Evolutionary conservation across 805 yeast species (phyloP), one percentile per base, ranked within the genome.

Genomic region (Candida succiphila): DNA sequence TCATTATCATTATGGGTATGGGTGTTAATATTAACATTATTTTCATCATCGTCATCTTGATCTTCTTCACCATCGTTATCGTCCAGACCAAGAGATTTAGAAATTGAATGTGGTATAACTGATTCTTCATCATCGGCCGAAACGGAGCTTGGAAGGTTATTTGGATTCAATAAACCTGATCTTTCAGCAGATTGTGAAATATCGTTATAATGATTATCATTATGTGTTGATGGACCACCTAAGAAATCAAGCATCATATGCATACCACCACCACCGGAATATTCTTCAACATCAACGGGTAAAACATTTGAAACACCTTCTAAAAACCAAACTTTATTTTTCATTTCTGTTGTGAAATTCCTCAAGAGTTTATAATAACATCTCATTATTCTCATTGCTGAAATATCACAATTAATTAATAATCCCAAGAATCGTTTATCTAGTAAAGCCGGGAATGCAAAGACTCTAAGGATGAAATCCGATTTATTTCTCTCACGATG

Each of bases 251-350:
- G 60, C 94, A 82, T 82, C 94, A 82, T 82, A 51, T 81, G 87
- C 86, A 80, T 80, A 40, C 92, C 92, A 34, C 94, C 92, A 40
- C 94, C 84, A 27, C 95, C 94, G 12, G 88, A 77, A 49, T 84
- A 82, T 47, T 81, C 86, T 45, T 88, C 96, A 35, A 85, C 94
- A 54, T 87, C 95, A 9, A 79, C 94, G 0, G 96, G 96, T 31
- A 88, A 64, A 1, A 87, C 94, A 35, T 78, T 75, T 5, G 92
- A 74, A 2, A 86, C 92, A 4, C 96, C 96, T 56, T 88, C 95
- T 41, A 88, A 63, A 45, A 88, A 87, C 96, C 96, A 88, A 14
- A 88, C 94, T 45, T 73, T 73, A 47, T 87, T 92, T 52, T 82
- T 83, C 81, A 83, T 80, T 48, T 84, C 94, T 24, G 78, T 74